Evolutionary conservation across 768 basidiomycete genomes (phyloP).

Genomic region (Termitomyces sp.): DNA sequence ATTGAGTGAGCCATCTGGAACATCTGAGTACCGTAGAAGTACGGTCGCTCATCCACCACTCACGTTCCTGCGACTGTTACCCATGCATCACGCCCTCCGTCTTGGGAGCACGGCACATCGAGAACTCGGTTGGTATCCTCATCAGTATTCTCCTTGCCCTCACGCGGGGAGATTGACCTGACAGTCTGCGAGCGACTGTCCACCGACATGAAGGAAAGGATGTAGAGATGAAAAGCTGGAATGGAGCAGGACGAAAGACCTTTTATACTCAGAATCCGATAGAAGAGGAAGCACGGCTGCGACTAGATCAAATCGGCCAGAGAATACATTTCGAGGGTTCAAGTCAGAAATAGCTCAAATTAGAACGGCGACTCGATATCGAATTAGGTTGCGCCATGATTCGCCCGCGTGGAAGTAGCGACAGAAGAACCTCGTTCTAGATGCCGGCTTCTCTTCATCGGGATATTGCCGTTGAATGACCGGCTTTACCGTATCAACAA

Average conservation of each 20-base stretch:
- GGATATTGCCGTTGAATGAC: conserved; percentile 1
- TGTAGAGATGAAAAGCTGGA: background rate
- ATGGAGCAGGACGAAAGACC: background rate
- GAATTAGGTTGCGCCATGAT: conserved; percentile 1
- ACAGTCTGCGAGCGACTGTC: conserved; percentile 5
- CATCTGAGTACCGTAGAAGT: background rate
- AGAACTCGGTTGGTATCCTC: background rate
- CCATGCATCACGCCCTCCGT: conserved; percentile 38
- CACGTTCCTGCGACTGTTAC: conserved; percentile 39
- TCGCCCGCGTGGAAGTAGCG: conserved; percentile 6
- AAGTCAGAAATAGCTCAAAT: background rate
- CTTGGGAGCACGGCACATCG: conserved; percentile 4
- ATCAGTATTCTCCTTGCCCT: background rate
- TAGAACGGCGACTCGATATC: conserved; percentile 1
- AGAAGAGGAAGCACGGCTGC: conserved; percentile 3
- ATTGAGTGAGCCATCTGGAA: conserved; percentile 37
- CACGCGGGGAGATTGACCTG: background rate
- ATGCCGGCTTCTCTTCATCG: background rate
- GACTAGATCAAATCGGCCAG: conserved; percentile 1
- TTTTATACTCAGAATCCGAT: conserved; percentile 5
- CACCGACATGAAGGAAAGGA: conserved; percentile 2
- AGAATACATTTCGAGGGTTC: background rate
- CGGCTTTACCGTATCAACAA: background rate
- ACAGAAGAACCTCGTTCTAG: background rate
- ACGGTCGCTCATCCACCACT: conserved; percentile 13